Evolutionary conservation across 805 yeast genomes (phyloP).

Genomic region (Lachancea quebecensis): DNA sequence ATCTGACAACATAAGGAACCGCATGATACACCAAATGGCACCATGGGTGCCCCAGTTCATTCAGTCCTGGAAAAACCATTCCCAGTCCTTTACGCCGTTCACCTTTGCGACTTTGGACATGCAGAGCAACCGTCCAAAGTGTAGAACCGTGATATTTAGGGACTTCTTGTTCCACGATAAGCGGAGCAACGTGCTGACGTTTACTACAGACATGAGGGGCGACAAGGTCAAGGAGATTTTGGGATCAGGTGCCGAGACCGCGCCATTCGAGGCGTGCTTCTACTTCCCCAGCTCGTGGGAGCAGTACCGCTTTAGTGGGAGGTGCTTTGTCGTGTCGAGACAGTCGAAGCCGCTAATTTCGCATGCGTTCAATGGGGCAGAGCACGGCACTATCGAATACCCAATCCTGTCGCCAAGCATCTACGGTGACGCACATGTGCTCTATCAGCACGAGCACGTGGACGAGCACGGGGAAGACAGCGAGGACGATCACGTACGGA

Average conservation of each 20-base stretch:
- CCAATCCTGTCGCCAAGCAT: slow-evolving; percentile 29
- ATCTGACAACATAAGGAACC: background rate
- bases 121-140: slow-evolving; percentile 46
- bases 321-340: slow-evolving; percentile 41
- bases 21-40: slow-evolving; percentile 43
- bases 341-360: slow-evolving; percentile 11
- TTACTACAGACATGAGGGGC: slow-evolving; percentile 68
- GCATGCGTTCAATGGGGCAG: background rate
- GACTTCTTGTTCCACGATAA: slow-evolving; percentile 70
- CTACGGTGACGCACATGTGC: slow-evolving; percentile 17
- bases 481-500: slow-evolving; percentile 1
- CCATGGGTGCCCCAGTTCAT: slow-evolving; percentile 71
- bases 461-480: slow-evolving; percentile 8
- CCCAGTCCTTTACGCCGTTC: slow-evolving; percentile 49
- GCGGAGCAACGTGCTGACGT: slow-evolving; percentile 57
- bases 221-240: slow-evolving; percentile 49
- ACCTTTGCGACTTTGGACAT: slow-evolving; percentile 62
- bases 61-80: slow-evolving; percentile 45
- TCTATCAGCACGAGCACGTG: slow-evolving; percentile 12
- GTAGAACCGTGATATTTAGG: slow-evolving; percentile 63
- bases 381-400: slow-evolving; percentile 14
- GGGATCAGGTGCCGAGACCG: slow-evolving; percentile 29
- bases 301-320: slow-evolving; percentile 70
- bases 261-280: slow-evolving; percentile 68
- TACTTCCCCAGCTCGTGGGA: slow-evolving; percentile 55